Percentiles rank a stretch among this genome's conserved stretches.
phyloP scores from a whole-genome alignment of 1,284 basidiomycete genomes.

The Waitea zeae region DNA sequence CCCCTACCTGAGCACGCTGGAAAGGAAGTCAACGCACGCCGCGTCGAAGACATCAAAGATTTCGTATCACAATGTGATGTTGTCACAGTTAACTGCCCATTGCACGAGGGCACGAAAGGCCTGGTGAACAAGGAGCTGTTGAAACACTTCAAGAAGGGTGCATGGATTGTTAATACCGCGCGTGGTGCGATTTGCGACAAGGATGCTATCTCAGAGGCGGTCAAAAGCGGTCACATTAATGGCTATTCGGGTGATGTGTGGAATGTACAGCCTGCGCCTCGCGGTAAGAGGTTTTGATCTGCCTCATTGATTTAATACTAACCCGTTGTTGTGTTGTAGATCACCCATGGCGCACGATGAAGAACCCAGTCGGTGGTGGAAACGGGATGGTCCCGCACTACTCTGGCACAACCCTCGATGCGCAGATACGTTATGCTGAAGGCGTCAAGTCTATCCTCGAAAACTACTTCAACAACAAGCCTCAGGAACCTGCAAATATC shows the following conservation, averaged over 20 bases:
- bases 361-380: constrained; percentile 66
- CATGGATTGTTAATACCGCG: constrained; percentile 91
- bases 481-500: constrained; percentile 67
- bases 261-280: constrained; percentile 75
- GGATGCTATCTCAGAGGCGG: constrained; percentile 62
- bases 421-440: constrained; percentile 76
- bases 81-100: constrained; percentile 79
- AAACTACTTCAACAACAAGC: constrained; percentile 53
- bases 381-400: constrained; percentile 83
- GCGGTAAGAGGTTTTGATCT: no score
- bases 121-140: constrained; percentile 75
- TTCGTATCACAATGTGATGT: constrained; percentile 72
- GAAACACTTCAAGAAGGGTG: constrained; percentile 79
- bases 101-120: constrained; percentile 77
- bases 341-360: constrained; percentile 76
- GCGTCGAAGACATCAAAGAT: constrained; percentile 63
- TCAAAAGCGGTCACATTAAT: constrained; percentile 62
- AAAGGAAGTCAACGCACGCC: constrained; percentile 54
- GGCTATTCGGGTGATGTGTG: constrained; percentile 60
- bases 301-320: no score
- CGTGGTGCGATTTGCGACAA: constrained; percentile 87
- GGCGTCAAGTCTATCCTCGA: constrained; percentile 72
- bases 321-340: no score
- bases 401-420: constrained; percentile 83
- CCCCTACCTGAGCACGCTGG: constrained; percentile 62